Evolutionary conservation across 306 rosid species (phyloP).

Genomic region (Acacia crassicarpa): DNA sequence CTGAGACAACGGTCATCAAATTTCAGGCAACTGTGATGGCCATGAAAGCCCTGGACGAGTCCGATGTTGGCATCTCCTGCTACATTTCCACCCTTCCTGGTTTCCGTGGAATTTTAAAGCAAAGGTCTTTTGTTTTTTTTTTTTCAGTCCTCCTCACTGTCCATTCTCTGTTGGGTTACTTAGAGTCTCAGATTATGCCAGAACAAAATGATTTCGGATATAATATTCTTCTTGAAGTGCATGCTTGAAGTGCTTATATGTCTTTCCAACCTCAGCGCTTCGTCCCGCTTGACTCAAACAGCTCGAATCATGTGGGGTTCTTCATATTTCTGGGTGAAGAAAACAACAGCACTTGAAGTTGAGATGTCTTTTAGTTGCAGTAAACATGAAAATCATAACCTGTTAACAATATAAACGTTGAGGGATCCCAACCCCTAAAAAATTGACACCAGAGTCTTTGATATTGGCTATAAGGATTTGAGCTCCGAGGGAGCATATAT

Average conservation of each 20-base stretch:
- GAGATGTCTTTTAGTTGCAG: background rate
- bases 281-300: background rate
- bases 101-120: slow-evolving; percentile 86
- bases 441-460: background rate
- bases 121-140: slow-evolving; percentile 49
- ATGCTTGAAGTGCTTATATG: background rate
- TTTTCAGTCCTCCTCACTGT: background rate
- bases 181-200: background rate
- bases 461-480: background rate
- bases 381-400: background rate
- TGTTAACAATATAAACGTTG: background rate
- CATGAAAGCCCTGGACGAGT: slow-evolving; percentile 58
- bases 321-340: background rate
- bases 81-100: slow-evolving; percentile 86
- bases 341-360: background rate
- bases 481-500: background rate
- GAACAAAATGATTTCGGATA: background rate
- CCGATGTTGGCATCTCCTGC: slow-evolving; percentile 81
- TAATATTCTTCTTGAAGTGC: background rate
- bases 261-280: background rate
- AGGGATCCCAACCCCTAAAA: background rate
- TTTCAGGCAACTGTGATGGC: slow-evolving; percentile 29
- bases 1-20: background rate
- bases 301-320: background rate
- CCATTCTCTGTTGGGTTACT: background rate